Percentiles rank a stretch among this genome's conserved stretches.
These are phyloP conservation scores for Nannizzia gypsea DNA, from an alignment of 2,329 filamentous ascomycete genomes.

Conservation along the genomic window DNA sequence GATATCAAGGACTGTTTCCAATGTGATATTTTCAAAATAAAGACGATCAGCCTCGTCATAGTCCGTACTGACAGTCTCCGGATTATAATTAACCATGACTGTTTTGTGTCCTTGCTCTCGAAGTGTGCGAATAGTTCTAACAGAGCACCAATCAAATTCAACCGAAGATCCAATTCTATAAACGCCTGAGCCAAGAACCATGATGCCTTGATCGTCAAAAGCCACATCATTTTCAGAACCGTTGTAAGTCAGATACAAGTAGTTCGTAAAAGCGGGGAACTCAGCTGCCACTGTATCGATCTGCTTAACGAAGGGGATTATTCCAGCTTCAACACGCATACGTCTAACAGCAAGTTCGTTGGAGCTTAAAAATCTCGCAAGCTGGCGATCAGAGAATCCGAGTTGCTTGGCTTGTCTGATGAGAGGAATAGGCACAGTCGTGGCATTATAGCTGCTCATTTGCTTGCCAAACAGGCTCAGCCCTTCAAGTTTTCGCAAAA, in stretches of 20 bases:
- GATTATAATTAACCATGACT: conserved; percentile 91
- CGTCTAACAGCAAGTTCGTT: conserved; percentile 85
- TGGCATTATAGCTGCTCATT: conserved; percentile 59
- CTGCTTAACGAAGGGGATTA: conserved; percentile 87
- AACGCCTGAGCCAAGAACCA: conserved; percentile 92
- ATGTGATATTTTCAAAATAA: conserved; percentile 91
- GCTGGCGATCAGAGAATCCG: conserved; percentile 85
- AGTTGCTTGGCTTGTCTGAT: conserved; percentile 81
- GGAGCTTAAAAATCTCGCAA: conserved; percentile 87
- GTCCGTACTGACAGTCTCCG: conserved; percentile 80
- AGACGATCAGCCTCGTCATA: conserved; percentile 89
- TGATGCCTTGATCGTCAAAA: conserved; percentile 84
- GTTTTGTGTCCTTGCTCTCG: conserved; percentile 79
- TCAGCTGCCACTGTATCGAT: conserved; percentile 97
- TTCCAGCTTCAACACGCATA: conserved; percentile 70
- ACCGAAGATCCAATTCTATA: conserved; percentile 97
- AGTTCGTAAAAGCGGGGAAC: conserved; percentile 90
- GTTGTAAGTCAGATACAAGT: conserved; percentile 93
- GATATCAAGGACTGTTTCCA: conserved; percentile 85
- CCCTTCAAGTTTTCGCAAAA: conserved; percentile 80
- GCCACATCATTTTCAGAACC: conserved; percentile 69
- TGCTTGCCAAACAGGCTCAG: conserved; percentile 77
- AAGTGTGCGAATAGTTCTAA: conserved; percentile 82
- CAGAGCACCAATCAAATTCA: conserved; percentile 98
- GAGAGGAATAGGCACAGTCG: conserved; percentile 51